Evolutionary conservation across 177 flowering plant genomes (phyloP).

Genomic region (Vitis hybrid): DNA sequence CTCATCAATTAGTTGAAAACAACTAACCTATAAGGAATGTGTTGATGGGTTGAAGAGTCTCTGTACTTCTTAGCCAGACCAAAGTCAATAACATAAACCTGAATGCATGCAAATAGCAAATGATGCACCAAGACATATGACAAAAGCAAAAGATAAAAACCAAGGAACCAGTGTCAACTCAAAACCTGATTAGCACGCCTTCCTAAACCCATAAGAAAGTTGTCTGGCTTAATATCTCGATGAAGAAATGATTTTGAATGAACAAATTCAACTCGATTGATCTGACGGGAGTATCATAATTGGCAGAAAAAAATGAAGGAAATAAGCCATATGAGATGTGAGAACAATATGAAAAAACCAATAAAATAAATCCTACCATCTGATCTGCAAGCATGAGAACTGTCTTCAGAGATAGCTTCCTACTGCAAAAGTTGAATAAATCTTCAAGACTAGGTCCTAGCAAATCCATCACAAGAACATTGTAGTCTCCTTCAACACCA

Average conservation of each 20-base stretch:
- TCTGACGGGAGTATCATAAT: conserved; percentile 22
- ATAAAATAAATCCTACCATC: conserved; percentile 33
- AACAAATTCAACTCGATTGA: conserved; percentile 81
- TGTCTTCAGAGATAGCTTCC: conserved; percentile 57
- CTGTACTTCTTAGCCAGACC: conserved; percentile 69
- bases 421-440: conserved; percentile 57
- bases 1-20: background rate
- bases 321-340: background rate
- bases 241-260: conserved; percentile 83
- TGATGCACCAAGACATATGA: conserved; percentile 1
- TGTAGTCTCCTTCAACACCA: conserved; percentile 66
- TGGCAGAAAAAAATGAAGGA: background rate
- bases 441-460: conserved; percentile 70
- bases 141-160: background rate
- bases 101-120: background rate
- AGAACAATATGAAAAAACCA: background rate
- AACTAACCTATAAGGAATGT: conserved; percentile 78
- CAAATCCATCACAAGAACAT: conserved; percentile 66
- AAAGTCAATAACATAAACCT: conserved; percentile 67
- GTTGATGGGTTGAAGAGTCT: conserved; percentile 70
- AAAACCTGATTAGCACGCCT: conserved; percentile 85
- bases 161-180: background rate
- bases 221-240: conserved; percentile 90
- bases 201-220: conserved; percentile 87
- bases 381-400: conserved; percentile 68